Conservation (phyloP, 257 asterid species). For the Lycium barbarum region DNA sequence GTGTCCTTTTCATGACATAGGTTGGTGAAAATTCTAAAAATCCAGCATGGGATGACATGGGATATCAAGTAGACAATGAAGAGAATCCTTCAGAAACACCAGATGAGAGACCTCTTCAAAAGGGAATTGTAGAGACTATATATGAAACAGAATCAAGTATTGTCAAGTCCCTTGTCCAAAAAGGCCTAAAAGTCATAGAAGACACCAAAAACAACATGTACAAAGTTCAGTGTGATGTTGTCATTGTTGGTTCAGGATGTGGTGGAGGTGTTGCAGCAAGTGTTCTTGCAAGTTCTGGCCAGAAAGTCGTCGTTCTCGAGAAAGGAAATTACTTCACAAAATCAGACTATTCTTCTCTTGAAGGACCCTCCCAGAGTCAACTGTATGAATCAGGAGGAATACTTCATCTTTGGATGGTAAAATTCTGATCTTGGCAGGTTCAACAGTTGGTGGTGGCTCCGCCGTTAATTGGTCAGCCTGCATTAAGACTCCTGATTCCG, state of each 20-base stretch:
- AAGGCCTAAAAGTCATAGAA: conserved; percentile 57
- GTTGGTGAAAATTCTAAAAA: conserved; percentile 65
- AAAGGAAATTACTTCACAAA: conserved; percentile 77
- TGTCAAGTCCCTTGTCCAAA: conserved; percentile 43
- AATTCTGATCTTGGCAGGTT: conserved; percentile 69
- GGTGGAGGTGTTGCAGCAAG: conserved; percentile 95
- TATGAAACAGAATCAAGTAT: conserved; percentile 55
- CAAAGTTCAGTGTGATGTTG: conserved; percentile 72
- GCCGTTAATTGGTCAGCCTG: conserved; percentile 92
- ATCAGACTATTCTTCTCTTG: conserved; percentile 67
- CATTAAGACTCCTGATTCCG: conserved; percentile 59
- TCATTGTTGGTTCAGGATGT: conserved; percentile 83
- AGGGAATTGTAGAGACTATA: conserved; percentile 72
- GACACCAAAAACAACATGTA: conserved; percentile 38
- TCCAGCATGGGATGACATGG: conserved; percentile 80
- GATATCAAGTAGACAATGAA: conserved; percentile 56
- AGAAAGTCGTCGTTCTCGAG: conserved; percentile 73
- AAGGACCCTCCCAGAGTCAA: conserved; percentile 77
- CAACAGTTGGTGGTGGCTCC: conserved; percentile 97
- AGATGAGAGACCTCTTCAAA: conserved; percentile 61
- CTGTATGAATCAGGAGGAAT: conserved; percentile 78
- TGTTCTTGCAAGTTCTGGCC: conserved; percentile 71
- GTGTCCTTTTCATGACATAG: conserved; percentile 39
- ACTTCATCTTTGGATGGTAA: conserved; percentile 72
- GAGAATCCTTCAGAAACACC: conserved; percentile 28